Evolutionary conservation across 1,139 yeast species (phyloP), one percentile per base, ranked within the genome.

Genomic region (Tardiomyces depauwii): DNA sequence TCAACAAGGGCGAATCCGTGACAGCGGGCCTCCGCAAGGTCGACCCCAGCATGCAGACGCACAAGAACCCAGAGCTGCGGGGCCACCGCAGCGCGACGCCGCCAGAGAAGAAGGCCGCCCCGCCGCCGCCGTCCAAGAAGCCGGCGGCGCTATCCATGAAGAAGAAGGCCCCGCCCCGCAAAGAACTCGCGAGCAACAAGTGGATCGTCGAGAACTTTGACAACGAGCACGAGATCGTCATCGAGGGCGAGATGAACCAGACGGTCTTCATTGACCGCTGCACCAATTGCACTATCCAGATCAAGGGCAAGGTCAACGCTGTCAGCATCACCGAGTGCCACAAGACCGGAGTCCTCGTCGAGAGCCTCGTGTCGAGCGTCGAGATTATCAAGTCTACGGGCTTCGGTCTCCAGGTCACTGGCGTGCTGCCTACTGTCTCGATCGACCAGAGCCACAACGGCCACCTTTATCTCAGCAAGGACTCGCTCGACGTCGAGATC

Each of bases 1-100:
- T 93, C 52, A 89, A 82, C 67, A 75, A 81, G 67, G 99, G 99
- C 47, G 85, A 80, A 54, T 68, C 68, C 39, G 82, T 93, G 57
- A 89, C 97, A 2, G 71, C 89, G 27, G 85, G 88, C 4, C 77
- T 93, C 57, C 86, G 82, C 62, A 91, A 91, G 66, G 97, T 91
- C 41, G 96, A 88, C 55, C 85, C 80, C 67, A 82, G 94, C 18
- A 85, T 88, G 67, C 87, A 86, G 93, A 87, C 95, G 30, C 96
- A 88, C 66, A 89, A 88, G 68, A 88, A 88, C 65, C 96, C 96
- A 4, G 82, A 73, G 41, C 71, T 87, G 56, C 81, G 95, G 60
- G 74, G 72, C 11, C 62, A 73, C 2, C 18, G 19, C 6, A 66
- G 73, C 0, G 49, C 68, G 1, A 61, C 62, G 13, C 64, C 72